Percentiles rank a stretch among this genome's conserved stretches.
These are phyloP conservation scores for Acrocalymma vagum DNA, from an alignment of 2,329 filamentous ascomycete species.

Conservation along the genomic window DNA sequence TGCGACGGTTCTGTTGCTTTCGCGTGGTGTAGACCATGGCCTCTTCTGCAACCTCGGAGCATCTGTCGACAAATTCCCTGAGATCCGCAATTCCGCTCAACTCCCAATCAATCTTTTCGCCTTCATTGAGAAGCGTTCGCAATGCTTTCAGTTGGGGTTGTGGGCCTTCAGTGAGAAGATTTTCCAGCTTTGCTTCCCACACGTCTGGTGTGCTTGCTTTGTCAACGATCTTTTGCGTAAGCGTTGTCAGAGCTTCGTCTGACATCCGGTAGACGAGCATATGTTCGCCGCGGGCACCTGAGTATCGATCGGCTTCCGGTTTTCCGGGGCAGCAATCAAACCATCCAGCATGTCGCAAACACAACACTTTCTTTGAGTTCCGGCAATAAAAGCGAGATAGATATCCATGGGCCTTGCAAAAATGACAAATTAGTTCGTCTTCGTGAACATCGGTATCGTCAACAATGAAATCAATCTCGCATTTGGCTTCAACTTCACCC, in stretches of 20 bases:
- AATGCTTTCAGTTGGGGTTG: conserved; percentile 87
- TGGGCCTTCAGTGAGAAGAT: conserved; percentile 81
- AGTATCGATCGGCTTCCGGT: conserved; percentile 72
- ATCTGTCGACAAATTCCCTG: conserved; percentile 90
- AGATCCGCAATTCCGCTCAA: conserved; percentile 83
- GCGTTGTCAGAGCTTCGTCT: conserved; percentile 71
- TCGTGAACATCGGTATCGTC: conserved; percentile 79
- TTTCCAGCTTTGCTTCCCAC: conserved; percentile 92
- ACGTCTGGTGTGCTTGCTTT: conserved; percentile 85
- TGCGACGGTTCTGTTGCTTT: conserved; percentile 96
- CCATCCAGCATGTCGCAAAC: conserved; percentile 80
- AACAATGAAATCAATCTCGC: conserved; percentile 39
- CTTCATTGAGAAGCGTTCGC: conserved; percentile 85
- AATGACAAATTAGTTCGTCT: conserved; percentile 89
- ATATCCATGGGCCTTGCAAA: conserved; percentile 93
- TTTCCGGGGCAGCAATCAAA: conserved; percentile 79
- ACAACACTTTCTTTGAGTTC: conserved; percentile 81
- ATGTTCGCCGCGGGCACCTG: conserved; percentile 64
- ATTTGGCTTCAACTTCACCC: conserved; percentile 35
- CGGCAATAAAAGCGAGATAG: conserved; percentile 89
- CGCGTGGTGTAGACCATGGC: conserved; percentile 95
- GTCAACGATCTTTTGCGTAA: conserved; percentile 81
- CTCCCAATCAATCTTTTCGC: conserved; percentile 93
- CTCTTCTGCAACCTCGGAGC: conserved; percentile 98
- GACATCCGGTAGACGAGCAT: conserved; percentile 79